phyloP scores from a whole-genome alignment of 805 yeast species.

The Barnettozyma vustinii region DNA sequence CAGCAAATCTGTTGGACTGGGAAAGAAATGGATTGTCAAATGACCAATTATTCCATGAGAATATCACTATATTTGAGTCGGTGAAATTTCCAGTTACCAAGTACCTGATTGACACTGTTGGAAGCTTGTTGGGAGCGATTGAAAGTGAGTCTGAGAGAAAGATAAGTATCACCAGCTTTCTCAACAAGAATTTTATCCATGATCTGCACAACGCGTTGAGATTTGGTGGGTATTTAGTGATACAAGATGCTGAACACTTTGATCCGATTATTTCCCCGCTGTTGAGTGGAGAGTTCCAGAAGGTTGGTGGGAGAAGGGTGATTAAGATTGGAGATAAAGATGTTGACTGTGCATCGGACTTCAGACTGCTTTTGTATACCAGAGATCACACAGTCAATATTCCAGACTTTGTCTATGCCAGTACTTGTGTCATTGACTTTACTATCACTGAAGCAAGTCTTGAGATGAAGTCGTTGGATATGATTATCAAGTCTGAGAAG shows the following conservation, averaged over 20 bases:
- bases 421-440: conserved; percentile 64
- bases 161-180: conserved; percentile 59
- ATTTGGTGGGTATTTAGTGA: conserved; percentile 72
- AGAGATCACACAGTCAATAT: conserved; percentile 45
- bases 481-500: conserved; percentile 44
- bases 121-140: conserved; percentile 39
- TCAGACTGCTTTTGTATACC: conserved; percentile 56
- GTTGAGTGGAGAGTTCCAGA: conserved; percentile 52
- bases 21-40: conserved; percentile 43
- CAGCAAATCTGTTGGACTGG: conserved; percentile 46
- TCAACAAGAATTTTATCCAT: conserved; percentile 59
- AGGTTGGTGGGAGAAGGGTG: conserved; percentile 65
- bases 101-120: conserved; percentile 70
- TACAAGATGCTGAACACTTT: conserved; percentile 74
- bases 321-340: conserved; percentile 56
- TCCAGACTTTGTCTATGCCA: conserved; percentile 52
- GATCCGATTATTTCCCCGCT: conserved; percentile 70
- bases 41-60: conserved; percentile 61
- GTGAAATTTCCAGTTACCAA: conserved; percentile 35
- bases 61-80: conserved; percentile 46
- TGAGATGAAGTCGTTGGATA: conserved; percentile 55
- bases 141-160: conserved; percentile 26
- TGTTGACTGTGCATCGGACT: conserved; percentile 62
- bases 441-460: conserved; percentile 65
- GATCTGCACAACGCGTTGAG: conserved; percentile 75